Evolutionary conservation across 352 stramenopile genomes (phyloP).

Genomic region (Globisporangium lucens): DNA sequence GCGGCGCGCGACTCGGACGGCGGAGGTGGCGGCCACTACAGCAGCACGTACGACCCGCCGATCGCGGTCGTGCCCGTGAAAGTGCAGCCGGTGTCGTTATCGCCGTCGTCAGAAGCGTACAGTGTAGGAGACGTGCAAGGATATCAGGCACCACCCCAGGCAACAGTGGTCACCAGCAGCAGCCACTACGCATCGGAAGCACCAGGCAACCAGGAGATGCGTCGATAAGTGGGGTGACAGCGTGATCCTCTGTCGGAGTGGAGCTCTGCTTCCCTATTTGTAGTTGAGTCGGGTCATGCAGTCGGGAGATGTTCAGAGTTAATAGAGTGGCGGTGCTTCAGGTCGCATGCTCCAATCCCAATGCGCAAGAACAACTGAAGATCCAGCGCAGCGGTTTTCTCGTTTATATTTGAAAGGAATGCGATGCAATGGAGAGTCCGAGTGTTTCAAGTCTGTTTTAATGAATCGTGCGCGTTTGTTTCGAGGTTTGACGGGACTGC

Average conservation of each 20-base stretch:
- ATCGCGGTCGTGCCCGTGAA: conserved; percentile 8
- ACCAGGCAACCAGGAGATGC: conserved; percentile 8
- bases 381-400: too few species aligned
- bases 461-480: too few species aligned
- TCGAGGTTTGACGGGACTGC: too few species aligned
- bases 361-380: too few species aligned
- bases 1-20: neutral
- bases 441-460: too few species aligned
- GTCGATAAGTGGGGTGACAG: neutral
- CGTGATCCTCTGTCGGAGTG: too few species aligned
- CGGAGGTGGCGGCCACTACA: neutral
- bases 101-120: neutral
- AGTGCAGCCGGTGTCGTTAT: conserved; percentile 3
- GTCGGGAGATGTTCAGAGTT: too few species aligned
- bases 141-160: neutral
- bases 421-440: too few species aligned
- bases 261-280: neutral
- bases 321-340: too few species aligned
- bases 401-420: too few species aligned
- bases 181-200: neutral
- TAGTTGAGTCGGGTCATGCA: neutral
- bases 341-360: too few species aligned
- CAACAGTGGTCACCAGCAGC: neutral
- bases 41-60: neutral
- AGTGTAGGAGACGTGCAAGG: neutral